Evolutionary conservation across 345 rosid genomes (phyloP).

Genomic region (Arabis hirsuta): DNA sequence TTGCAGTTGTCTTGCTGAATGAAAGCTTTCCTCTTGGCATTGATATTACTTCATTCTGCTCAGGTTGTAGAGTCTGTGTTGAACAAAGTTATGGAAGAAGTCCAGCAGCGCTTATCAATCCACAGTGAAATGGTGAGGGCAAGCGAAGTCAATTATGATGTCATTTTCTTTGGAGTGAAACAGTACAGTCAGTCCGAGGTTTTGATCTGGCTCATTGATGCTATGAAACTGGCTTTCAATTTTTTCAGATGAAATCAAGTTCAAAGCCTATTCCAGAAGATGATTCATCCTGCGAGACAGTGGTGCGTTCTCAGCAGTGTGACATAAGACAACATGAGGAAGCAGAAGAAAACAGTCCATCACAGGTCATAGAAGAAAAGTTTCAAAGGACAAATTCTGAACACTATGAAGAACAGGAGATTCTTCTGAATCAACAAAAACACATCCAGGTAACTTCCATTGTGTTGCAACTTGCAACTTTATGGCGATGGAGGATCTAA

Average conservation of each 20-base stretch:
- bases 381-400: slow-evolving; percentile 37
- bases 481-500: slow-evolving; percentile 11
- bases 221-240: slow-evolving; percentile 4
- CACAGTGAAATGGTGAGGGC: slow-evolving; percentile 62
- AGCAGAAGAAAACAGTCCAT: slow-evolving; percentile 26
- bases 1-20: slow-evolving; percentile 3
- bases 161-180: slow-evolving; percentile 15
- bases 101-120: slow-evolving; percentile 67
- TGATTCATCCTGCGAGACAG: slow-evolving; percentile 36
- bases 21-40: slow-evolving; percentile 18
- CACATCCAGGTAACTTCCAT: slow-evolving; percentile 58
- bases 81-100: slow-evolving; percentile 76
- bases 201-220: slow-evolving; percentile 29
- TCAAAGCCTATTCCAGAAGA: slow-evolving; percentile 44
- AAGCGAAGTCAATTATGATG: slow-evolving; percentile 7
- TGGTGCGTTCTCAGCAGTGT: slow-evolving; percentile 43
- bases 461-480: neutral
- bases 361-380: slow-evolving; percentile 39
- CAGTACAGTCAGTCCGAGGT: neutral
- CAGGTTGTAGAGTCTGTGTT: slow-evolving; percentile 88
- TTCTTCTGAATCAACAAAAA: slow-evolving; percentile 48
- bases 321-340: slow-evolving; percentile 31
- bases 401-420: slow-evolving; percentile 40
- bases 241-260: slow-evolving; percentile 54
- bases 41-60: slow-evolving; percentile 2